Conservation (phyloP, 192 early-diverging fungal genomes). For the Coemansia sp. region DNA sequence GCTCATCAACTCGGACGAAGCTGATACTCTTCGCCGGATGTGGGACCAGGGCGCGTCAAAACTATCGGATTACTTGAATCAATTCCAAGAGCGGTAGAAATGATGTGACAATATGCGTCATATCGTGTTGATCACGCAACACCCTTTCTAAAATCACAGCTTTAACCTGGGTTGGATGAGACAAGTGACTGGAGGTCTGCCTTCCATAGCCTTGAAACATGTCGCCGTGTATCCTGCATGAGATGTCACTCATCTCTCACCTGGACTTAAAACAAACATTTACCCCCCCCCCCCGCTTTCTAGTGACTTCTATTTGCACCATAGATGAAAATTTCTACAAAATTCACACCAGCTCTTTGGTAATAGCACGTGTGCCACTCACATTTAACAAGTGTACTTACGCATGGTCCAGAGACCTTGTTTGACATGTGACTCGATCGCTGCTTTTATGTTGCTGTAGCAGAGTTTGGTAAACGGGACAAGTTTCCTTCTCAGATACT, state of each 20-base stretch:
- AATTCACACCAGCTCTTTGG: background rate
- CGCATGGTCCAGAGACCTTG: too few relatives aligned
- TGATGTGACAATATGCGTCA: background rate
- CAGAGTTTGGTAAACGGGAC: too few relatives aligned
- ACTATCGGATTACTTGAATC: slow-evolving; percentile 48
- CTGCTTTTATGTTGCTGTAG: too few relatives aligned
- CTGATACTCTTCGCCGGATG: slow-evolving; percentile 52
- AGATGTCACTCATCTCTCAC: background rate
- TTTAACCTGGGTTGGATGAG: too few relatives aligned
- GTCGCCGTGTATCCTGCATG: background rate
- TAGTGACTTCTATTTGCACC: background rate
- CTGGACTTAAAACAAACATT: background rate
- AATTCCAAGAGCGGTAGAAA: slow-evolving; percentile 47
- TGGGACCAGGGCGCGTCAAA: slow-evolving; percentile 48
- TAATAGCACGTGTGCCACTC: background rate
- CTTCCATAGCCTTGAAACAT: background rate
- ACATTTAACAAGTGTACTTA: background rate
- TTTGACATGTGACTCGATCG: too few relatives aligned
- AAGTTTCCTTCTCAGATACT: too few relatives aligned
- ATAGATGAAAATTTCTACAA: background rate
- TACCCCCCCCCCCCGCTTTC: background rate
- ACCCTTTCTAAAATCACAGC: too few relatives aligned
- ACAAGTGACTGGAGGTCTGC: too few relatives aligned
- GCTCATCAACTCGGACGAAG: slow-evolving; percentile 53
- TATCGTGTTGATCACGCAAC: too few relatives aligned